Base-by-base conservation (phyloP, 768 basidiomycete species). In the Tulasnella sp. region DNA sequence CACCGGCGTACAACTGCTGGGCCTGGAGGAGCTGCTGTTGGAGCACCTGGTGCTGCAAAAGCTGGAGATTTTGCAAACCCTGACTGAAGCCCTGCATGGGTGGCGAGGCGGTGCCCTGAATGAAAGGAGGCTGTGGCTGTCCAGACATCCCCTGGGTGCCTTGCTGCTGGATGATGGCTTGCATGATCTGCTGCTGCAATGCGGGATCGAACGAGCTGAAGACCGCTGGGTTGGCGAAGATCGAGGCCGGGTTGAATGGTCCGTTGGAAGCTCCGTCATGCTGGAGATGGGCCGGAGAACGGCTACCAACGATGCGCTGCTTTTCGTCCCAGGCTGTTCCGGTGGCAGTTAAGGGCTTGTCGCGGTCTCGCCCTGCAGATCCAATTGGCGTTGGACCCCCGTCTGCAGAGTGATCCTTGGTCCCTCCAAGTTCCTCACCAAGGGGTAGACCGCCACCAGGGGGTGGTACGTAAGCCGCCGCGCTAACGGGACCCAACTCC, bases 251-350 rank as follows among this genome's bases (percentile, higher is more conserved):
- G 51, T 70, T 77, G 61, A 70, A 40, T 15, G 77, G 10, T 37
- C 29, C 40, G 20, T 71, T 71, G 39, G 40, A 35, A 44, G 18
- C n/a, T 91, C 89, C 78, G 91, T 89, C 74, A 93, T 81, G 82
- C 89, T 94, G 20, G 91, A 87, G 83, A 91, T 93, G 55, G 92
- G 74, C 74, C 7, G 39, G 93, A 18, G 87, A 83, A 67, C 91
- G 89, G 42, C 86, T 86, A 35, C 85, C 84, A 32, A 91, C 85
- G 51, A 87, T 84, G 57, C 89, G 89, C 39, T 92, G 90, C 82
- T 89, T 90, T 81, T 89, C 89, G 57, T 92, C 91, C 93, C 92
- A 93, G 11, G 86, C 80, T 16, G 78, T 71, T 18, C 81, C 81
- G 32, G 76, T 83, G 5, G 84, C 83, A 5, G 84, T 82, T 35